Base-by-base conservation (phyloP, 1,284 basidiomycete species). In the Marasmius oreades region DNA sequence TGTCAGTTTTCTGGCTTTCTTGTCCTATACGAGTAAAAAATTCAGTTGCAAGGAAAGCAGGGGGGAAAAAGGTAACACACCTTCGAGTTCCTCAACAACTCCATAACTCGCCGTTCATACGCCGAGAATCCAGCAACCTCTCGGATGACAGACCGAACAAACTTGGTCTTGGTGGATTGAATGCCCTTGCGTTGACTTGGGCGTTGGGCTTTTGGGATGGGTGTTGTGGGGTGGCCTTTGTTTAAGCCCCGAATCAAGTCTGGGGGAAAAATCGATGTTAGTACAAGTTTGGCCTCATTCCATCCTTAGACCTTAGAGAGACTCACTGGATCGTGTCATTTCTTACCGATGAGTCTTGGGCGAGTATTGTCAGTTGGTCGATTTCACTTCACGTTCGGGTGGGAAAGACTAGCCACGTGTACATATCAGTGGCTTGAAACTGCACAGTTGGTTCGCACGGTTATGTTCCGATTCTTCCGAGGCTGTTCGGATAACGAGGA, bases 1-100 rank as follows among this genome's bases (percentile, higher is more conserved):
- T 67, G 94, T 95, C 79, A 97, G 80, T 81, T 97, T 98, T 76
- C 93, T 85, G 60, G 95, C 95, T 80, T 95, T 96, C 86, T 98
- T 98, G 76, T 98, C 95, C 93, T 93, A 66, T 39, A 61, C 14
- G 53, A 1, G 10, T 51, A 53, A 52, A 59, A 42, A 43, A 44
- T 39, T 20, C 36, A 22, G 34, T 34, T 24, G 5, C 18, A 34
- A 48, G 50, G 52, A 23, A n/a, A 5, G 51, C 56, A 39, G 20
- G 14, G 14, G 14, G n/a, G 7, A 42, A 7, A 16, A 42, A 44
- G 37, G 34, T 45, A 51, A 73, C 86, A 65, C 70, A 93, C 92
- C 84, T 98, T 98, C 64, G 94, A 97, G 88, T 98, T 99, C 75
- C 96, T 88, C 81, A 99, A 79, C 84, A 99, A 76, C 79, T 99